phyloP scores from a whole-genome alignment of 2,329 filamentous ascomycete species.

The Colletotrichum agaves region DNA sequence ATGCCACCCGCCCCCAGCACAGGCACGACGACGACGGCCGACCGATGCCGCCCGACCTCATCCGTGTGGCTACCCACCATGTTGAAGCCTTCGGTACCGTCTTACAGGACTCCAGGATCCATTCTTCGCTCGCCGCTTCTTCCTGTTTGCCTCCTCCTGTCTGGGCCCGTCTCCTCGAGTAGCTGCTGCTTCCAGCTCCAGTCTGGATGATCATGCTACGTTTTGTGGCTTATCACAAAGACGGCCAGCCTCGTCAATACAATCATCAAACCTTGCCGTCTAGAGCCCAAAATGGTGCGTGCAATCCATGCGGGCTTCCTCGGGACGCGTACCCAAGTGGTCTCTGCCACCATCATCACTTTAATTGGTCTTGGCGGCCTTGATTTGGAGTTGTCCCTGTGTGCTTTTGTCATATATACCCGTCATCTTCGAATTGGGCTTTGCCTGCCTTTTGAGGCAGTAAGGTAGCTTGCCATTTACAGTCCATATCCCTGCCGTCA shows the following conservation, averaged over 20 bases:
- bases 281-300: not conserved
- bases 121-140: not conserved
- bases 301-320: not conserved
- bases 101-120: not conserved
- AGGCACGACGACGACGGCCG: constrained; percentile 24
- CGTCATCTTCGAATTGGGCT: not conserved
- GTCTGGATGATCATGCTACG: not conserved
- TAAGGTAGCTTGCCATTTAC: constrained; percentile 10
- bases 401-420: constrained; percentile 2
- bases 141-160: not conserved
- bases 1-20: constrained; percentile 24
- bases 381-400: not conserved
- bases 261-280: not conserved
- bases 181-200: not conserved
- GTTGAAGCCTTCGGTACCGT: not conserved
- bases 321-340: constrained; percentile 22
- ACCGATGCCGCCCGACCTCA: constrained; percentile 28
- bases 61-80: not conserved
- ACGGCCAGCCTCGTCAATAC: too few relatives aligned
- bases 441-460: constrained; percentile 21
- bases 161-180: not conserved
- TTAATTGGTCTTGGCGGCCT: constrained; percentile 2
- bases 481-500: constrained; percentile 27
- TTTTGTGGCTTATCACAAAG: not conserved
- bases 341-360: not conserved